phyloP scores from a whole-genome alignment of 2,329 filamentous ascomycete species.

The Aureobasidium sp. region DNA sequence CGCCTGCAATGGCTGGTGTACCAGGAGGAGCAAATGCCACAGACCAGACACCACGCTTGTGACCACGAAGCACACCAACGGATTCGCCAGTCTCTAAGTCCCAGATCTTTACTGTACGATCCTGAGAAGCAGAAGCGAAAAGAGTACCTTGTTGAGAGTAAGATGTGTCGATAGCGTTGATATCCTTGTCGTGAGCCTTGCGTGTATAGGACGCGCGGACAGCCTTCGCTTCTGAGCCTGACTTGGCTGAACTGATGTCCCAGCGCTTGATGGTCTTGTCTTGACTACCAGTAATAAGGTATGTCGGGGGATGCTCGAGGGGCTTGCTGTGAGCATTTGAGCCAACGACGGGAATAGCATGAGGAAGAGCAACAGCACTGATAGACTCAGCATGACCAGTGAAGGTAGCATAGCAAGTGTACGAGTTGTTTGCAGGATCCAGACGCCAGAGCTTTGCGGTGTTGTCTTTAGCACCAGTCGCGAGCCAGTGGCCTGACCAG shows the following conservation, averaged over 20 bases:
- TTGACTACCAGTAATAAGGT: slow-evolving; percentile 85
- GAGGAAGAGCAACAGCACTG: slow-evolving; percentile 79
- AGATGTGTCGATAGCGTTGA: slow-evolving; percentile 79
- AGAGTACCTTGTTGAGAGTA: slow-evolving; percentile 61
- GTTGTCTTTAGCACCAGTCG: slow-evolving; percentile 94
- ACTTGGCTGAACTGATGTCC: slow-evolving; percentile 58
- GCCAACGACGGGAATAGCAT: slow-evolving; percentile 56
- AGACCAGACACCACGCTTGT: slow-evolving; percentile 93
- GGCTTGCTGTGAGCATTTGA: slow-evolving; percentile 67
- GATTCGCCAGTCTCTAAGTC: slow-evolving; percentile 83
- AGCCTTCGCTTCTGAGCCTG: slow-evolving; percentile 39
- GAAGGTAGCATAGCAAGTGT: slow-evolving; percentile 72
- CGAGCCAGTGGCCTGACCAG: slow-evolving; percentile 96
- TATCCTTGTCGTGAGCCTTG: slow-evolving; percentile 97
- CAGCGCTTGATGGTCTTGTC: slow-evolving; percentile 94
- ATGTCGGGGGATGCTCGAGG: slow-evolving; percentile 71
- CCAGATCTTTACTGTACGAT: slow-evolving; percentile 96
- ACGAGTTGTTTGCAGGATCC: slow-evolving; percentile 67
- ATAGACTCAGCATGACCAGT: slow-evolving; percentile 92
- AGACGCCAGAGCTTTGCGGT: slow-evolving; percentile 85
- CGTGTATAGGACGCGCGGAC: slow-evolving; percentile 72
- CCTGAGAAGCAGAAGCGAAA: slow-evolving; percentile 94
- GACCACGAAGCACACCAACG: slow-evolving; percentile 82
- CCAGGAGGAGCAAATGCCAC: slow-evolving; percentile 80
- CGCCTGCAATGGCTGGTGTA: slow-evolving; percentile 65